Conservation (phyloP, 768 basidiomycete genomes). For the Lactifluus pinguis region DNA sequence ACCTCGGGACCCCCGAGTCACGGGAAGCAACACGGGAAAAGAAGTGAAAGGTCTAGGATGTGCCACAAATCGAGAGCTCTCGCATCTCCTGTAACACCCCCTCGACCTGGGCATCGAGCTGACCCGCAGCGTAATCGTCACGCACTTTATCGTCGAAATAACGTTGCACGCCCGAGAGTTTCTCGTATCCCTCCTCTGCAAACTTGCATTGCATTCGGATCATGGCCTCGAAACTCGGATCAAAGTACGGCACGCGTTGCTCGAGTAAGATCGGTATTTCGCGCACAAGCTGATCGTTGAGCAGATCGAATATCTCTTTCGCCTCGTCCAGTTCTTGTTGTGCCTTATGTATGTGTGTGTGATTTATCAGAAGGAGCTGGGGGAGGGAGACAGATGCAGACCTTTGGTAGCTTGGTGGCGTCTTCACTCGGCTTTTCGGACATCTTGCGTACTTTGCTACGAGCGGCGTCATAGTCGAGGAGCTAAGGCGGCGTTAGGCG, state of each 20-base stretch:
- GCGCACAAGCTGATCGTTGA: conserved; percentile 85
- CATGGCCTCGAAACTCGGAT: conserved; percentile 99
- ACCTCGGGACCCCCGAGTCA: not conserved
- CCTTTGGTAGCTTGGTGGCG: conserved; percentile 80
- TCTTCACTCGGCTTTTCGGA: conserved; percentile 92
- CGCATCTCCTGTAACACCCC: conserved; percentile 95
- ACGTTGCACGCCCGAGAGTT: conserved; percentile 87
- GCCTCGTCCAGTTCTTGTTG: conserved; percentile 95
- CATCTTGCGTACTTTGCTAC: conserved; percentile 82
- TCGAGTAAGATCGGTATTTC: conserved; percentile 92
- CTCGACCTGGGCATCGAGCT: conserved; percentile 96
- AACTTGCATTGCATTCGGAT: conserved; percentile 96
- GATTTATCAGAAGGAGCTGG: not conserved
- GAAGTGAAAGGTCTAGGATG: conserved; percentile 16
- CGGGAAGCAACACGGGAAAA: not conserved
- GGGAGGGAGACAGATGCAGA: conserved; percentile 21
- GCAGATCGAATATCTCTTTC: conserved; percentile 85
- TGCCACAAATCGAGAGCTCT: conserved; percentile 90
- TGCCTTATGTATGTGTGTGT: conserved; percentile 39
- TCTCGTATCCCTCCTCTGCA: conserved; percentile 97
- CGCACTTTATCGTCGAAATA: conserved; percentile 86
- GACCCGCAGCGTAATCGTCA: conserved; percentile 96
- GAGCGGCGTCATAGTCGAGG: conserved; percentile 89
- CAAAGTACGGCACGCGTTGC: conserved; percentile 94
- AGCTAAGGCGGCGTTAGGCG: conserved; percentile 41